Percentiles rank a stretch among this genome's conserved stretches.
Evolutionary conservation across 2,329 filamentous ascomycete genomes (phyloP).

Genomic region (Aspergillus proliferans): DNA sequence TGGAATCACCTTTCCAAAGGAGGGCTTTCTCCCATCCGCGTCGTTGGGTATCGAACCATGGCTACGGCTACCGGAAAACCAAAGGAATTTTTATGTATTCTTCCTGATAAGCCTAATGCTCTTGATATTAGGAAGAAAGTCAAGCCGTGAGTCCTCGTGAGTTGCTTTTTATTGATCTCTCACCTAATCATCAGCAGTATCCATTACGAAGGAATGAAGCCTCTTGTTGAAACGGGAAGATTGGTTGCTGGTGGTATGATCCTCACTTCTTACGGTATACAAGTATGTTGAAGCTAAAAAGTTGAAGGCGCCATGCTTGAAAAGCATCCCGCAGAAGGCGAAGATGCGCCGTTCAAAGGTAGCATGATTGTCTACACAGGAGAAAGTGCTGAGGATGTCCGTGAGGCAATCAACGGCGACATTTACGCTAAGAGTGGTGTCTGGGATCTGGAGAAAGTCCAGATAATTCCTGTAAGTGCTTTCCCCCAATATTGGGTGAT

Average conservation of each 20-base stretch:
- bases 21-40: no score
- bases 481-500: not conserved
- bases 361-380: constrained; percentile 15
- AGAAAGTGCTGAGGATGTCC: constrained; percentile 11
- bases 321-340: constrained; percentile 6
- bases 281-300: not conserved
- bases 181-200: not conserved
- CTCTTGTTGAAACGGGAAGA: constrained; percentile 7
- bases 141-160: constrained; percentile 3
- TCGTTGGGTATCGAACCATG: no score
- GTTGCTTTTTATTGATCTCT: not conserved
- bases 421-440: constrained; percentile 14
- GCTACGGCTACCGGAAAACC: not conserved
- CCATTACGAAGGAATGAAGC: constrained; percentile 10
- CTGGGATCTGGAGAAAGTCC: constrained; percentile 13
- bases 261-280: not conserved
- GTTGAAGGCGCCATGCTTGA: constrained; percentile 13
- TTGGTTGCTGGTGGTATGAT: constrained; percentile 11
- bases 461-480: constrained; percentile 11
- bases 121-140: constrained; percentile 6
- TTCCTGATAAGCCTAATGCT: constrained; percentile 11
- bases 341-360: constrained; percentile 10
- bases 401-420: constrained; percentile 10
- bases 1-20: no score
- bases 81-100: constrained; percentile 10